Conservation (phyloP, 176 grass and related monocot species). For the Echinochloa phyllopogon region DNA sequence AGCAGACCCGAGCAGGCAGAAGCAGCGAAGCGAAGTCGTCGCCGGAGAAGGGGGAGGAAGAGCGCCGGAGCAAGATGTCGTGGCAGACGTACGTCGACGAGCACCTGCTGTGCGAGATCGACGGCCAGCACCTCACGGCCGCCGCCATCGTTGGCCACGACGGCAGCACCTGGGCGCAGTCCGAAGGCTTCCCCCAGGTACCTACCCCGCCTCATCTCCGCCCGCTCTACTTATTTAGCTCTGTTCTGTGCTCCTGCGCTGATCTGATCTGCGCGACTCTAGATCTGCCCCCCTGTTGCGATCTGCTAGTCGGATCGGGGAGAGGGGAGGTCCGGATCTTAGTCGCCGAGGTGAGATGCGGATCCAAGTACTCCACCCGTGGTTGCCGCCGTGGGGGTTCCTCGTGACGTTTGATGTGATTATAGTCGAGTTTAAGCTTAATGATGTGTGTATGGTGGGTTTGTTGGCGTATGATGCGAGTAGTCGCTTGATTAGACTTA, state of each 20-base stretch:
- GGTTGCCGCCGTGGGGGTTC: neutral
- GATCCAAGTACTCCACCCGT: constrained; percentile 14
- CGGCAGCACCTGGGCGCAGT: constrained; percentile 76
- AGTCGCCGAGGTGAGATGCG: neutral
- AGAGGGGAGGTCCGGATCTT: constrained; percentile 34
- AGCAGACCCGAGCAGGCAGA: constrained; percentile 27
- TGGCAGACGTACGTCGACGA: constrained; percentile 88
- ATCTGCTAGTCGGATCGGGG: constrained; percentile 39
- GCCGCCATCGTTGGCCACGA: constrained; percentile 79
- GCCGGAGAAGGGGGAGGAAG: constrained; percentile 31
- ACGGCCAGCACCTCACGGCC: constrained; percentile 66
- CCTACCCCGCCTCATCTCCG: neutral
- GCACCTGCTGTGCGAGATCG: constrained; percentile 89
- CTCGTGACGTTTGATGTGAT: neutral
- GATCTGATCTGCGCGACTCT: constrained; percentile 37
- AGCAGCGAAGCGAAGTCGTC: neutral
- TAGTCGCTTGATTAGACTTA: neutral
- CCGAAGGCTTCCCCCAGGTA: constrained; percentile 68
- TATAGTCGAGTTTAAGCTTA: neutral
- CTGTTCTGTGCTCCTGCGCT: neutral
- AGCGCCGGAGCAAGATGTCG: constrained; percentile 60
- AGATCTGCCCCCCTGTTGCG: constrained; percentile 31
- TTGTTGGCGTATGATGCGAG: neutral
- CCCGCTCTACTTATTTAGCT: neutral
- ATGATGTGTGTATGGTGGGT: neutral